Evolutionary conservation across 2,329 filamentous ascomycete genomes (phyloP).

Genomic region (Calonectria naviculata): DNA sequence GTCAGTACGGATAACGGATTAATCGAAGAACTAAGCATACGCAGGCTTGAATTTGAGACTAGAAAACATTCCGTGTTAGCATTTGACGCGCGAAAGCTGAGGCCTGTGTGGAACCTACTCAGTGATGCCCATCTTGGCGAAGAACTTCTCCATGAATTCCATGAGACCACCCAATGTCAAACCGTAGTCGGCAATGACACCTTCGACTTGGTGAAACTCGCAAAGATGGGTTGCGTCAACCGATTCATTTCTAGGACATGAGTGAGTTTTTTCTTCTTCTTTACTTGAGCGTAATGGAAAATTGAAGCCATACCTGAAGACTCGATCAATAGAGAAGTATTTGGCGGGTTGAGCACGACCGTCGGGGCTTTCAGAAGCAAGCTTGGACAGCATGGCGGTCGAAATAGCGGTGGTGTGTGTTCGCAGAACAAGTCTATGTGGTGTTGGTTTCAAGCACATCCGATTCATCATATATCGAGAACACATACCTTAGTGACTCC

Average conservation of each 20-base stretch:
- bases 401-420: slow-evolving; percentile 97
- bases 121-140: slow-evolving; percentile 91
- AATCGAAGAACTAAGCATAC: background rate
- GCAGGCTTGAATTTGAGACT: slow-evolving; percentile 95
- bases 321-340: slow-evolving; percentile 98
- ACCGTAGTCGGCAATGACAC: slow-evolving; percentile 96
- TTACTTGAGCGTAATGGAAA: no score
- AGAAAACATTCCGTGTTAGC: background rate
- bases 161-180: slow-evolving; percentile 93
- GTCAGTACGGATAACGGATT: background rate
- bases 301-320: slow-evolving; percentile 67
- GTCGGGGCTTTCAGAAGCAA: slow-evolving; percentile 83
- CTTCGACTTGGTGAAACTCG: slow-evolving; percentile 99
- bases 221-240: slow-evolving; percentile 97
- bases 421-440: slow-evolving; percentile 82
- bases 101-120: slow-evolving; percentile 6
- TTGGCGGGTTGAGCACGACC: slow-evolving; percentile 76
- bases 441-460: background rate
- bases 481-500: slow-evolving; percentile 65
- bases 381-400: slow-evolving; percentile 89
- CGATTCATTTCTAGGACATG: slow-evolving; percentile 79
- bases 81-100: background rate
- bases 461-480: background rate
- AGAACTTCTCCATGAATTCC: slow-evolving; percentile 95
- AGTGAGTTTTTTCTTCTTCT: background rate